These are phyloP conservation scores for Fallopia convolvulus DNA, from an alignment of 148 eudicot genomes.

Conservation along the genomic window DNA sequence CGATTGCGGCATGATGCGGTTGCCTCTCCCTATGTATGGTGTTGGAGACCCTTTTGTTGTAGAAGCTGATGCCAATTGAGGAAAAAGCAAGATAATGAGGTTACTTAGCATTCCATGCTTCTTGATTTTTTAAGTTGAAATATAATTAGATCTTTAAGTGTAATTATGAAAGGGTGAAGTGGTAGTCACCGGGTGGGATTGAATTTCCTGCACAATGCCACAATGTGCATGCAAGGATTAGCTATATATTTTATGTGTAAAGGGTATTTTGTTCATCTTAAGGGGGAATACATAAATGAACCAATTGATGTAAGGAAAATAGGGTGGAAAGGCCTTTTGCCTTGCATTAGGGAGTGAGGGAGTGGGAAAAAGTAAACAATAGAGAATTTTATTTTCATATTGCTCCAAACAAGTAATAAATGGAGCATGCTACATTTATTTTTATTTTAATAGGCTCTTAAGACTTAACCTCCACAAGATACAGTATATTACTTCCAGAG, in stretches of 20 bases:
- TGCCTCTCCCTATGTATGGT: conserved; percentile 71
- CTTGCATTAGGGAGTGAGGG: background rate
- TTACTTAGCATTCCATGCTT: conserved; percentile 13
- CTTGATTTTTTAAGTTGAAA: background rate
- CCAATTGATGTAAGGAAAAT: background rate
- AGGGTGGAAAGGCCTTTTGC: background rate
- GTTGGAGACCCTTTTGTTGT: conserved; percentile 80
- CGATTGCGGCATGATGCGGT: conserved; percentile 91
- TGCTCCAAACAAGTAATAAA: background rate
- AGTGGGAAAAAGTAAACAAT: background rate
- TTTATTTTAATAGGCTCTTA: background rate
- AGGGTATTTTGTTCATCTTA: background rate
- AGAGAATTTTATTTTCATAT: background rate
- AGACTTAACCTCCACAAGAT: background rate
- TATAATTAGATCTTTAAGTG: background rate
- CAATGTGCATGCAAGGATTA: background rate
- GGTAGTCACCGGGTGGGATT: background rate
- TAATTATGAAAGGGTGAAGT: conserved; percentile 2
- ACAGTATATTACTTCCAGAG: background rate
- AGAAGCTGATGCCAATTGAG: conserved; percentile 74
- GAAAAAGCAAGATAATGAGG: conserved; percentile 96
- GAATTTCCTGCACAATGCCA: background rate
- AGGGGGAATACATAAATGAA: background rate
- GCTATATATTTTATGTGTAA: background rate
- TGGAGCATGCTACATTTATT: background rate